These are phyloP conservation scores for Epichloe hybrida DNA, from an alignment of 2,329 filamentous ascomycete species.

Conservation along the genomic window DNA sequence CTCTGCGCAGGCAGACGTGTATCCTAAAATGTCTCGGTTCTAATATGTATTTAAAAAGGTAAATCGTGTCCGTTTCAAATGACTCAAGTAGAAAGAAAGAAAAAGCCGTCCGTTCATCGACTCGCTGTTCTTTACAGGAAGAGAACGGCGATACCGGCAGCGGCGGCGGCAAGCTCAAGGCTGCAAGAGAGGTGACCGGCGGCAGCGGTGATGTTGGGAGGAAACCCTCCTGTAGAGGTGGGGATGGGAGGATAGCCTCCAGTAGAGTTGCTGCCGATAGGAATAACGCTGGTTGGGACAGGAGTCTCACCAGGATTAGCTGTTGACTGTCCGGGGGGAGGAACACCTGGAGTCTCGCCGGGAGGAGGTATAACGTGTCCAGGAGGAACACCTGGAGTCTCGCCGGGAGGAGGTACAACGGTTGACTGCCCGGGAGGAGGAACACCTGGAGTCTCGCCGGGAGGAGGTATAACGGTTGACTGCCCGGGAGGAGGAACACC, in stretches of 20 bases:
- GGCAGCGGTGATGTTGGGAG: conserved; percentile 16
- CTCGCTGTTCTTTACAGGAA: conserved; percentile 7
- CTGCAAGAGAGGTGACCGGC: conserved; percentile 18
- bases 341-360: no score
- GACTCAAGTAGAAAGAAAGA: background rate
- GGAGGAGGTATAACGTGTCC: no score
- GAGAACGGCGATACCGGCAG: conserved; percentile 19
- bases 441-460: no score
- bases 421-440: background rate
- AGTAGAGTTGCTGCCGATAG: background rate
- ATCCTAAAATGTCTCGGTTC: background rate
- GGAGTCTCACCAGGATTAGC: background rate
- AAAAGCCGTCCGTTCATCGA: background rate
- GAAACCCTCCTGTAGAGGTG: background rate
- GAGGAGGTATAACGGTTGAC: no score
- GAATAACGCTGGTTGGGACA: background rate
- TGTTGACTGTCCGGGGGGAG: background rate
- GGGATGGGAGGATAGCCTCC: background rate
- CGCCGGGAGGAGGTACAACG: no score
- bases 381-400: no score
- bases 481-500: background rate
- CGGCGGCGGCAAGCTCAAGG: conserved; percentile 16
- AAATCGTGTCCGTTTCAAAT: background rate
- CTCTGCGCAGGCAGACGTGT: background rate
- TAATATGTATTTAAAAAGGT: background rate